A percentile compares a stretch with the other conserved stretches of the same genome.
phyloP scores from a whole-genome alignment of 73 alveolate genomes.

The Tetrahymena elliotti region DNA sequence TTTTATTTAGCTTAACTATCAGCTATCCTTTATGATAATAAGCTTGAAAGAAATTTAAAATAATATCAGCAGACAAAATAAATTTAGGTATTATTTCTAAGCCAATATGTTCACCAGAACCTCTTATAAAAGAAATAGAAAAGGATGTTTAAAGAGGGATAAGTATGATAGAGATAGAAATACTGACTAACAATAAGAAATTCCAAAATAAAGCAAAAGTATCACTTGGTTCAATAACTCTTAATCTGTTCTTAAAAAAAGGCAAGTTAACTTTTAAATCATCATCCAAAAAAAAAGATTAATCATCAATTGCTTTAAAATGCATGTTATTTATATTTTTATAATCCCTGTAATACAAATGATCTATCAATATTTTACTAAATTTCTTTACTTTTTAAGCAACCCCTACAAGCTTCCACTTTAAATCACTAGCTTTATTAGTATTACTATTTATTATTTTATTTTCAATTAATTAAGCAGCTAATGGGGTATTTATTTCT shows the following conservation, averaged over 20 bases:
- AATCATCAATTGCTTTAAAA: not conserved
- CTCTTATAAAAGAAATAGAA: not conserved
- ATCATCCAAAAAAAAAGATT: not conserved
- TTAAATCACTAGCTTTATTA: not conserved
- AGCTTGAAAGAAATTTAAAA: slow-evolving; percentile 55
- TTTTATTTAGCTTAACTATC: slow-evolving; percentile 43
- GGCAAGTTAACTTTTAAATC: not conserved
- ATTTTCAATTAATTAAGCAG: not conserved
- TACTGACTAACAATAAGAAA: not conserved
- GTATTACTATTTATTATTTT: too few species aligned
- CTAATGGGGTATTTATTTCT: not conserved
- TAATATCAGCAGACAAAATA: slow-evolving; percentile 43
- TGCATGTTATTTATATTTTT: not conserved
- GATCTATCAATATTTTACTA: not conserved
- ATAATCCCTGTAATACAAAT: not conserved
- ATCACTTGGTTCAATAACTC: not conserved
- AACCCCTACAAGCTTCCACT: not conserved
- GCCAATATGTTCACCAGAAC: not conserved
- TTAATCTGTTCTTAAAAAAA: not conserved
- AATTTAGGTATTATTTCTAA: slow-evolving; percentile 21
- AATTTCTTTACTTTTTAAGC: not conserved
- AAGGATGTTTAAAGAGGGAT: not conserved
- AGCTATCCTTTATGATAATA: slow-evolving; percentile 55
- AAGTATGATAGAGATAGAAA: not conserved
- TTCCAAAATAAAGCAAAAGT: not conserved